These are phyloP conservation scores for Aspergillus aculeatinus DNA, from an alignment of 2,329 filamentous ascomycete genomes.

Conservation along the genomic window DNA sequence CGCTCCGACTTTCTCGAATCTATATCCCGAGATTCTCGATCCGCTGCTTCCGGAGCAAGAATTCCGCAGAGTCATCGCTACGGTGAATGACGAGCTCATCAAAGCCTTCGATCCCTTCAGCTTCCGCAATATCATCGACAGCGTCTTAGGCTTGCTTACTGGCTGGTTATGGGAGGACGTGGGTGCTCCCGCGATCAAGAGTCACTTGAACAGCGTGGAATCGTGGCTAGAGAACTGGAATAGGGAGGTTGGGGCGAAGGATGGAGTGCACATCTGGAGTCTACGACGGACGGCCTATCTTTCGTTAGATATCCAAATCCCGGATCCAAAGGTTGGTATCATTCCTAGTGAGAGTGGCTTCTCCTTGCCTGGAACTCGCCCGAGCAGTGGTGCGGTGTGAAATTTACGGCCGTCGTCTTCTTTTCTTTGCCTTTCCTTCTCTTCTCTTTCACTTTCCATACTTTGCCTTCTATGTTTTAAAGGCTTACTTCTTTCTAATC, in stretches of 20 bases:
- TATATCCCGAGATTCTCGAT: constrained; percentile 94
- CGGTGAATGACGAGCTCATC: constrained; percentile 74
- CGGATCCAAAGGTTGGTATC: constrained; percentile 50
- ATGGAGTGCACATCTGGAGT: constrained; percentile 71
- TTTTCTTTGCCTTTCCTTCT: constrained; percentile 17
- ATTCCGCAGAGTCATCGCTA: constrained; percentile 78
- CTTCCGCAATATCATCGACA: constrained; percentile 75
- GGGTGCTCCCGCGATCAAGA: constrained; percentile 74
- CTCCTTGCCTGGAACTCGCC: constrained; percentile 37
- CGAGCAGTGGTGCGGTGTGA: constrained; percentile 28
- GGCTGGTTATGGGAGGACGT: constrained; percentile 95
- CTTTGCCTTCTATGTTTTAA: background rate
- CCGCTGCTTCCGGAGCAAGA: constrained; percentile 81
- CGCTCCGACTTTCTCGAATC: constrained; percentile 87
- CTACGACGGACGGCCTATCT: constrained; percentile 84
- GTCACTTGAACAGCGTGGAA: constrained; percentile 68
- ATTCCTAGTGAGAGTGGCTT: constrained; percentile 37
- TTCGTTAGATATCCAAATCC: constrained; percentile 57
- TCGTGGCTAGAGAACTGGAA: constrained; percentile 88
- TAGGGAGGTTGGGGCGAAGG: constrained; percentile 56
- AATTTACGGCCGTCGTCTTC: constrained; percentile 12
- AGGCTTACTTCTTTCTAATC: background rate
- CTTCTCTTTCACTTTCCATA: constrained; percentile 20
- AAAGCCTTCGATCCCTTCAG: constrained; percentile 78
- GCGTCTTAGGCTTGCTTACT: constrained; percentile 74